Evolutionary conservation across 345 rosid species (phyloP), one percentile per base, ranked within the genome.

Genomic region (Lagerstroemia speciosa): DNA sequence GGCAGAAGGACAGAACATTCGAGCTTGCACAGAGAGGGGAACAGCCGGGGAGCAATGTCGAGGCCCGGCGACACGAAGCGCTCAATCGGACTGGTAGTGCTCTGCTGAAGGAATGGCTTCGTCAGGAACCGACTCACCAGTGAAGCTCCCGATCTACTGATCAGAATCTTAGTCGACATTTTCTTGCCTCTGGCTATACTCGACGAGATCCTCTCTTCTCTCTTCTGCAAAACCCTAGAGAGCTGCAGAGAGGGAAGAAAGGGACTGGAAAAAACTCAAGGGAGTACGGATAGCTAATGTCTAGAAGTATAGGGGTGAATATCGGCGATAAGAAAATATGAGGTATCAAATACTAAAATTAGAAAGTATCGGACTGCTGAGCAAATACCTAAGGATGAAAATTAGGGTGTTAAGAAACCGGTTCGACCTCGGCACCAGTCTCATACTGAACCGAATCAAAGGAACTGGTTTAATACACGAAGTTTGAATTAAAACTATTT

Each of bases 111-210:
- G 67, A 76, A 7, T 29, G 89, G 74, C 52, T 80, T 85, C 33
- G 80, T 63, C 2, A 82, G 64, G 38, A 83, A 65, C 6, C 93
- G 90, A 68, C 77, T 84, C 77, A 86, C 65, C 66, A 93, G 57
- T 26, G 86, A 71, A 46, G 96, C 86, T 74, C 97, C 96, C n/a
- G 74, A 73, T 43, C 83, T 82, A 66, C 83, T 82, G 67, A 87
- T 72, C 73, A 89, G 81, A 81, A 84, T 70, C 84, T 83, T 93
- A 38, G 92, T 71, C 78, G 97, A 85, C 98, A 87, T 90, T 67
- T 36, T 58, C 22, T 8, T 14, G 33, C 38, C 20, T 26, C 66
- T 26, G 4, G n/a, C 26, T 14, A 0, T 10, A 33, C 29, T 41
- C n/a, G 66, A 37, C 5, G 33, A 62, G 32, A 0, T 20, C 40